Evolutionary conservation across 1,284 basidiomycete genomes (phyloP).

Genomic region (Apiotrichum akiyoshidainum): DNA sequence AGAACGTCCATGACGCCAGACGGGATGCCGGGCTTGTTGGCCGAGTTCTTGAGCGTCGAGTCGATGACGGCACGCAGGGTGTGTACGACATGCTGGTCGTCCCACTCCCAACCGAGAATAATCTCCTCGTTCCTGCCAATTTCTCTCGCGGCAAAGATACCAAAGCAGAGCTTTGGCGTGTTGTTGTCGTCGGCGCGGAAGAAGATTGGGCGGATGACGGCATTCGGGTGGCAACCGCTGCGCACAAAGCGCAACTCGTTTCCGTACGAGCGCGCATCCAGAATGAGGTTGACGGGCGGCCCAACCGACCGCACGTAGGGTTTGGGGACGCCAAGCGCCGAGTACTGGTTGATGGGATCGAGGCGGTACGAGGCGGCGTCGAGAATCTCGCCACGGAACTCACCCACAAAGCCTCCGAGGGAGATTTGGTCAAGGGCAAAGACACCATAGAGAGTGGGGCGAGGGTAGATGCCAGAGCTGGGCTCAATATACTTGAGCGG

Average conservation of each 20-base stretch:
- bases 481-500: conserved; percentile 40
- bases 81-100: conserved; percentile 85
- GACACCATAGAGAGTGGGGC: conserved; percentile 47
- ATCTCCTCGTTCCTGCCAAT: conserved; percentile 80
- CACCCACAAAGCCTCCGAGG: conserved; percentile 43
- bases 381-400: conserved; percentile 45
- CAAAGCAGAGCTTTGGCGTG: conserved; percentile 64
- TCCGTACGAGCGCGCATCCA: conserved; percentile 80
- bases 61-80: conserved; percentile 53
- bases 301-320: conserved; percentile 75
- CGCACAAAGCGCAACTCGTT: conserved; percentile 71
- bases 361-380: conserved; percentile 43
- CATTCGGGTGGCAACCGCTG: conserved; percentile 84
- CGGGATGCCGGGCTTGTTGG: conserved; percentile 24
- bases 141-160: conserved; percentile 75
- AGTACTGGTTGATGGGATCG: conserved; percentile 58
- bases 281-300: conserved; percentile 71
- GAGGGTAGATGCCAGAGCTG: conserved; percentile 35
- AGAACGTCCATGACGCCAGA: conserved; percentile 43
- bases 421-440: conserved; percentile 32
- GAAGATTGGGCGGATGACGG: conserved; percentile 73
- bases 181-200: conserved; percentile 28
- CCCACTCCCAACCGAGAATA: conserved; percentile 93
- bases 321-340: conserved; percentile 55
- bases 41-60: conserved; percentile 24